These are phyloP conservation scores for Fusarium coffeatum DNA, from an alignment of 2,329 filamentous ascomycete species.

Conservation along the genomic window DNA sequence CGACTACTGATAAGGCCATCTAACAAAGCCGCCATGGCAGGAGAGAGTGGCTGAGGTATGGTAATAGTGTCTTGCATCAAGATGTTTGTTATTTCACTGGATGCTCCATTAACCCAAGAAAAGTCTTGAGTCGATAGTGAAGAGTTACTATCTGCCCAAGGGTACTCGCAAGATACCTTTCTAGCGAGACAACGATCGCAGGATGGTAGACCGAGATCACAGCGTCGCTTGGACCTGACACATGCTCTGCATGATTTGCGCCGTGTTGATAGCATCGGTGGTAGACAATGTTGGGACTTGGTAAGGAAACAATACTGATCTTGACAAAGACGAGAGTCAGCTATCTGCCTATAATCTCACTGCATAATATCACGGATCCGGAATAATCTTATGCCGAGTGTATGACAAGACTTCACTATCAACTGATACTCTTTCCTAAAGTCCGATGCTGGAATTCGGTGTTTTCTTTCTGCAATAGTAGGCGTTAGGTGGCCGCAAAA, in stretches of 20 bases:
- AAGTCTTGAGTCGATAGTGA: not conserved
- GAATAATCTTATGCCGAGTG: too few species aligned
- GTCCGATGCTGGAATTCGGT: too few species aligned
- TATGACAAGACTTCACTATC: too few species aligned
- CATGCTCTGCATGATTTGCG: constrained; percentile 5
- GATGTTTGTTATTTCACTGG: not conserved
- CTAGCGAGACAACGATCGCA: not conserved
- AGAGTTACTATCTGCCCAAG: not conserved
- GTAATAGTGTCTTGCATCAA: rapidly evolving
- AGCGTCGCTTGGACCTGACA: not conserved
- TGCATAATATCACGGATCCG: too few species aligned
- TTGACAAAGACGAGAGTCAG: too few species aligned
- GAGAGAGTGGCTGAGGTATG: not conserved
- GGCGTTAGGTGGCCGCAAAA: rapidly evolving
- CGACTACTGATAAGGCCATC: not conserved
- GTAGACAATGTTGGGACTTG: not conserved
- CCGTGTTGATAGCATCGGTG: not conserved
- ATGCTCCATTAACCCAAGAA: not conserved
- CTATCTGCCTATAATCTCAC: not conserved
- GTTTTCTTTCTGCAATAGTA: too few species aligned
- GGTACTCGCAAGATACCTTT: not conserved
- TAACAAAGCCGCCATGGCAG: not conserved
- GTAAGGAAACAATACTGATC: too few species aligned
- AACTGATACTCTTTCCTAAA: too few species aligned
- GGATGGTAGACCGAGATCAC: not conserved